Conservation (phyloP, 495 filamentous ascomycete genomes). For the Margaritispora aquatica region DNA sequence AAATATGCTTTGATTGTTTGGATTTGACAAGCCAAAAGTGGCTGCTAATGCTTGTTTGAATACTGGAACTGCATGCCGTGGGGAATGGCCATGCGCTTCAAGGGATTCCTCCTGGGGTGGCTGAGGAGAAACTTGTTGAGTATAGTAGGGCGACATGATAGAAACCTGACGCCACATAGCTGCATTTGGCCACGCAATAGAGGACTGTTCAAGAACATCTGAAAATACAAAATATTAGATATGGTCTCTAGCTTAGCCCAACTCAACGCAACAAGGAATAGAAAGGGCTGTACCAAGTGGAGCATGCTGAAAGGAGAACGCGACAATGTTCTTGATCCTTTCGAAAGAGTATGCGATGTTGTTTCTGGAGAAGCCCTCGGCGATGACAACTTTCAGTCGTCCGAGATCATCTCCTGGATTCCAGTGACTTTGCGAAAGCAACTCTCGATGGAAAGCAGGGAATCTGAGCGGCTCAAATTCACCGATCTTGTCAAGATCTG, state of each 20-base stretch:
- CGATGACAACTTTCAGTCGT: slow-evolving; percentile 70
- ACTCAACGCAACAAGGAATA: not conserved
- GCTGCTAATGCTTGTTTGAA: not conserved
- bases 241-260: not conserved
- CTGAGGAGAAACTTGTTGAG: slow-evolving; percentile 30
- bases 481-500: slow-evolving; percentile 57
- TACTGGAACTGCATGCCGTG: slow-evolving; percentile 29
- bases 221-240: not conserved
- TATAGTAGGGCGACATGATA: slow-evolving; percentile 28
- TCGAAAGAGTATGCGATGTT: slow-evolving; percentile 52
- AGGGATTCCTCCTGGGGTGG: slow-evolving; percentile 23
- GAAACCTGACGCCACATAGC: slow-evolving; percentile 58
- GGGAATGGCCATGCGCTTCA: slow-evolving; percentile 46
- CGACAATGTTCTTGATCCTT: slow-evolving; percentile 64
- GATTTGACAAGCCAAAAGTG: slow-evolving; percentile 9
- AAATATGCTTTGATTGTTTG: slow-evolving; percentile 21
- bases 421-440: slow-evolving; percentile 67
- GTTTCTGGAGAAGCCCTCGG: slow-evolving; percentile 60
- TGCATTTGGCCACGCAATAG: slow-evolving; percentile 79
- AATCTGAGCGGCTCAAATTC: slow-evolving; percentile 62
- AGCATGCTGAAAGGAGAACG: slow-evolving; percentile 83
- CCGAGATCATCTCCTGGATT: slow-evolving; percentile 64
- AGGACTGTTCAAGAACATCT: slow-evolving; percentile 69
- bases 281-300: slow-evolving; percentile 55
- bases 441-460: slow-evolving; percentile 65